Evolutionary conservation across 352 stramenopile genomes (phyloP).

Genomic region (Globisporangium paddicum): DNA sequence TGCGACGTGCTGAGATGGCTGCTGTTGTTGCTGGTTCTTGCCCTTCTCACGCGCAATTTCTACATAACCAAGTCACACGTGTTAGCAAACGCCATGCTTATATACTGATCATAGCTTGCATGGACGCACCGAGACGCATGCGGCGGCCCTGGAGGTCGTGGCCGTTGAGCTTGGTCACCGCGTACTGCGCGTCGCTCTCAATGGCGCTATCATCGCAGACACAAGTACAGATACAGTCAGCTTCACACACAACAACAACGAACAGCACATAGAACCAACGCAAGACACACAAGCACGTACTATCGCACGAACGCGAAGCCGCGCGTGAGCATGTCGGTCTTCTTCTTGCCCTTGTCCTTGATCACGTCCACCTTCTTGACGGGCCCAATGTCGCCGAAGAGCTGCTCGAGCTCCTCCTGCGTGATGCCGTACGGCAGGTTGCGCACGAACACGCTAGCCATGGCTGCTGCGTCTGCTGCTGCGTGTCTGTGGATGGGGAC

Average conservation of each 20-base stretch:
- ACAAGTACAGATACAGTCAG: slow-evolving; percentile 5
- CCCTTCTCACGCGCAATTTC: slow-evolving; percentile 76
- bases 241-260: neutral
- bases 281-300: slow-evolving; percentile 32
- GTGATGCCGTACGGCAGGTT: slow-evolving; percentile 85
- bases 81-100: neutral
- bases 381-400: slow-evolving; percentile 78
- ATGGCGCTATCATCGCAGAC: slow-evolving; percentile 41
- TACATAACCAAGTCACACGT: slow-evolving; percentile 4
- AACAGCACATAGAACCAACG: neutral
- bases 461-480: no score
- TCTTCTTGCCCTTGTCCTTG: slow-evolving; percentile 85
- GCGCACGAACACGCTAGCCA: slow-evolving; percentile 78
- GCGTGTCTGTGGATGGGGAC: neutral
- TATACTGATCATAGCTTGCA: neutral
- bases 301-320: slow-evolving; percentile 86
- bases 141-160: slow-evolving; percentile 72
- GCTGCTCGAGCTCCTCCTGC: slow-evolving; percentile 78
- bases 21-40: slow-evolving; percentile 23
- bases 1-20: slow-evolving; percentile 4
- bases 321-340: slow-evolving; percentile 74
- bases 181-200: slow-evolving; percentile 57
- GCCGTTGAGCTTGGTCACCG: slow-evolving; percentile 74
- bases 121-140: slow-evolving; percentile 68
- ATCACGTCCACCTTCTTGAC: slow-evolving; percentile 87